Conservation (phyloP, 1,284 basidiomycete species). For the Erythrobasidium hasegawianum region DNA sequence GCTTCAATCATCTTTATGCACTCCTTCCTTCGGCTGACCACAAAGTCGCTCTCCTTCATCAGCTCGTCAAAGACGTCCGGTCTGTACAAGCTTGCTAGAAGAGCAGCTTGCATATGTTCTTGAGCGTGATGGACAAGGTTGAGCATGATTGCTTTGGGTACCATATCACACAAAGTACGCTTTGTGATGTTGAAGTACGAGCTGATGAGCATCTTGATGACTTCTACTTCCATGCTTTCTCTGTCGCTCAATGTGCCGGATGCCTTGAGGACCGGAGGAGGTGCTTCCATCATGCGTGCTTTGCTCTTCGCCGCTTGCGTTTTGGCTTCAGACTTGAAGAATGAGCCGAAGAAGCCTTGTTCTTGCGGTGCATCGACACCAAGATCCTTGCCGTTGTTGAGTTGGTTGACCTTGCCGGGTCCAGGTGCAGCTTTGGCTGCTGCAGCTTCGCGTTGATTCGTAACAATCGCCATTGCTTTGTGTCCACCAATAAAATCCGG, state of each 20-base stretch:
- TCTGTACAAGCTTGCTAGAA: conserved; percentile 80
- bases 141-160: conserved; percentile 85
- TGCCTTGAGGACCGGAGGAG: conserved; percentile 85
- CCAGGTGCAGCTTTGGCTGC: conserved; percentile 60
- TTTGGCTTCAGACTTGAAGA: conserved; percentile 63
- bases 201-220: conserved; percentile 69
- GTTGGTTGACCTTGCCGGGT: conserved; percentile 64
- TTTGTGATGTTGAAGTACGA: conserved; percentile 89
- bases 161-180: conserved; percentile 99
- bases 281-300: conserved; percentile 51
- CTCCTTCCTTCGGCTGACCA: conserved; percentile 78
- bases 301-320: conserved; percentile 66
- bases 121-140: conserved; percentile 90
- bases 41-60: conserved; percentile 71
- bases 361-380: conserved; percentile 81
- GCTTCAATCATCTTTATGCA: conserved; percentile 71
- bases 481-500: conserved; percentile 97
- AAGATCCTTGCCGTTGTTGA: conserved; percentile 91
- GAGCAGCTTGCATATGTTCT: conserved; percentile 84
- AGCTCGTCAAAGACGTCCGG: conserved; percentile 86
- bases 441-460: conserved; percentile 70
- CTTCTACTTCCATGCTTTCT: conserved; percentile 97
- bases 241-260: conserved; percentile 89
- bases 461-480: conserved; percentile 88
- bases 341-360: conserved; percentile 87